A percentile compares a stretch with the other conserved stretches of the same genome.
Evolutionary conservation across 2,329 filamentous ascomycete species (phyloP).

Genomic region (Basipetospora chlamydospora): DNA sequence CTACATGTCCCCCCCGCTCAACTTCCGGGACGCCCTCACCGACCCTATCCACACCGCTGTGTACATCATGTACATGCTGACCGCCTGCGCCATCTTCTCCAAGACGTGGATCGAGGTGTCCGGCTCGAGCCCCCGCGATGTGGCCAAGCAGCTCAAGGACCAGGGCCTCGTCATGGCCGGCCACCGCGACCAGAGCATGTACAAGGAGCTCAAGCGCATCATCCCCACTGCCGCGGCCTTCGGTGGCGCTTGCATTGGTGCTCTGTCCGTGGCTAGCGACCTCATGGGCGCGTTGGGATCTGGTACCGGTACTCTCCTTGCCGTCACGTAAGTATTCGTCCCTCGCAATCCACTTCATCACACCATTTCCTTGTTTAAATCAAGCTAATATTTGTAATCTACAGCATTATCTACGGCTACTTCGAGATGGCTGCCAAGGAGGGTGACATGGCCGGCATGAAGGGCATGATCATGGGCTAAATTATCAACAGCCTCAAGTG

Average conservation of each 20-base stretch:
- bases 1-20: slow-evolving; percentile 98
- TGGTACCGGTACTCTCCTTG: slow-evolving; percentile 93
- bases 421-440: slow-evolving; percentile 99
- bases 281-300: slow-evolving; percentile 90
- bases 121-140: slow-evolving; percentile 90
- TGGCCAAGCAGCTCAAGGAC: slow-evolving; percentile 99
- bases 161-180: slow-evolving; percentile 99
- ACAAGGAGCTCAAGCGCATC: slow-evolving; percentile 98
- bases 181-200: slow-evolving; percentile 99
- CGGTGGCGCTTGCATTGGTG: slow-evolving; percentile 97
- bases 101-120: slow-evolving; percentile 99
- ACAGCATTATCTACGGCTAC: slow-evolving; percentile 95
- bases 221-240: slow-evolving; percentile 97
- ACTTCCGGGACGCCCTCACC: slow-evolving; percentile 84
- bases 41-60: slow-evolving; percentile 93
- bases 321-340: slow-evolving; percentile 71
- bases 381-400: slow-evolving; percentile 16
- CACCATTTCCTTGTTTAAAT: too few species aligned
- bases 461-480: slow-evolving; percentile 60
- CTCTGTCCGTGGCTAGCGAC: slow-evolving; percentile 87
- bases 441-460: slow-evolving; percentile 78
- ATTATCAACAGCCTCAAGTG: too few species aligned
- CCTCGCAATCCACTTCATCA: neutral
- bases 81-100: slow-evolving; percentile 94
- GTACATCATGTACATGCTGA: slow-evolving; percentile 96